Evolutionary conservation across 257 asterid genomes (phyloP), one percentile per base, ranked within the genome.

Genomic region (Eustoma russellianum): DNA sequence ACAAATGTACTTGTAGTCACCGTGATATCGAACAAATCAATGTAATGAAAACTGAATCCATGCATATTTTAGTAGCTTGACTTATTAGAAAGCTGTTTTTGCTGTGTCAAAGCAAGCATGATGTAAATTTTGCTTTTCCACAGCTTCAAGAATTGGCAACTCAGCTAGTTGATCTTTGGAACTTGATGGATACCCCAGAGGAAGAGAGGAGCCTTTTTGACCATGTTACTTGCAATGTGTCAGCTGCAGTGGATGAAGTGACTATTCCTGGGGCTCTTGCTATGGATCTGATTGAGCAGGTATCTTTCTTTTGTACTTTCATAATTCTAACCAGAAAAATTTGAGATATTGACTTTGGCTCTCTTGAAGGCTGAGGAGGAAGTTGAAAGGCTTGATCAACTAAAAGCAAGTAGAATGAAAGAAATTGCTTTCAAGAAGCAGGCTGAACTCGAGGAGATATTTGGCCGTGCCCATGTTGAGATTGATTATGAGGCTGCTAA

Each of bases 91-190:
- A 7, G 9, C 12, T 38, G 43, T 7, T 38, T 38, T 11, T 8
- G 12, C 13, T 11, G 43, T 38, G 43, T 38, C 43, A 38, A 38
- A 38, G 43, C 7, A 38, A n/a, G n/a, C 5, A 10, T 11, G 43
- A 16, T 50, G 43, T 54, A 33, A 59, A 40, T 56, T 13, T 35
- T 61, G 52, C 17, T 48, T 28, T 41, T 61, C 45, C 64, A 54
- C 88, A 88, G 97, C 95, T 88, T 70, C 97, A 88, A 88, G 94
- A 83, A 68, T 79, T 79, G 72, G 94, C 93, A 5, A 68, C 86
- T 58, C 94, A 86, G 82, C 79, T 90, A 43, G 77, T 75, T 65
- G 97, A 86, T 68, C 89, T 89, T 46, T 86, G 97, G 97, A 86
- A 89, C 82, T 77, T 86, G 83, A 89, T 89, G 97, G 97, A 90